phyloP scores from a whole-genome alignment of 106 monocot genomes.

The Gastrodia elata region DNA sequence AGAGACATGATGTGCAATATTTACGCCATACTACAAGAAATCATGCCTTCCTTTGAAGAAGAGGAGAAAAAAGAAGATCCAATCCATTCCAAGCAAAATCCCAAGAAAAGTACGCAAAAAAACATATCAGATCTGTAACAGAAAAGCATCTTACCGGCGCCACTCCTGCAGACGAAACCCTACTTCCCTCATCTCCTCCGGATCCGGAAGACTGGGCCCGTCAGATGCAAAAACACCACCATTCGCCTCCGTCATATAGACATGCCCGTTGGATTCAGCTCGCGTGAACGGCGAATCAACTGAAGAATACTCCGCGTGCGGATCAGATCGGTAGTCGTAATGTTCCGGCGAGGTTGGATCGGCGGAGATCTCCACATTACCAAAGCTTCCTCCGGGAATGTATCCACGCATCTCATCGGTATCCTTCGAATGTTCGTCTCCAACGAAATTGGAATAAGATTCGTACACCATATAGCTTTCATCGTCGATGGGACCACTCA shows the following conservation, averaged over 20 bases:
- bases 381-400: not conserved
- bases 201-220: slow-evolving; percentile 6
- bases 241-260: not conserved
- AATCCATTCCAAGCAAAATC: not conserved
- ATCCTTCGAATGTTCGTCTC: slow-evolving; percentile 20
- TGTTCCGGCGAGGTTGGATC: not conserved
- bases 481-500: slow-evolving; percentile 39
- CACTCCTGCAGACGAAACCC: slow-evolving; percentile 13
- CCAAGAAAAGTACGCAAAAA: not conserved
- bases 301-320: not conserved
- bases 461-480: slow-evolving; percentile 43
- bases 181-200: slow-evolving; percentile 8
- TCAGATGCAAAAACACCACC: slow-evolving; percentile 3
- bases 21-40: not conserved
- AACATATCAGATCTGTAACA: slow-evolving; percentile 2
- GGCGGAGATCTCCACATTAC: not conserved
- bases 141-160: slow-evolving; percentile 8
- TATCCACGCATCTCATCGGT: not conserved
- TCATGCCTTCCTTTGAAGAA: not conserved
- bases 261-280: slow-evolving; percentile 7
- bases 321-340: not conserved
- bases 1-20: not conserved
- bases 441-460: slow-evolving; percentile 23
- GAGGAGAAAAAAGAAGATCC: not conserved
- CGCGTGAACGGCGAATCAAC: not conserved